These are phyloP conservation scores for Collybia mongolica DNA, from an alignment of 768 basidiomycete species.

Conservation along the genomic window DNA sequence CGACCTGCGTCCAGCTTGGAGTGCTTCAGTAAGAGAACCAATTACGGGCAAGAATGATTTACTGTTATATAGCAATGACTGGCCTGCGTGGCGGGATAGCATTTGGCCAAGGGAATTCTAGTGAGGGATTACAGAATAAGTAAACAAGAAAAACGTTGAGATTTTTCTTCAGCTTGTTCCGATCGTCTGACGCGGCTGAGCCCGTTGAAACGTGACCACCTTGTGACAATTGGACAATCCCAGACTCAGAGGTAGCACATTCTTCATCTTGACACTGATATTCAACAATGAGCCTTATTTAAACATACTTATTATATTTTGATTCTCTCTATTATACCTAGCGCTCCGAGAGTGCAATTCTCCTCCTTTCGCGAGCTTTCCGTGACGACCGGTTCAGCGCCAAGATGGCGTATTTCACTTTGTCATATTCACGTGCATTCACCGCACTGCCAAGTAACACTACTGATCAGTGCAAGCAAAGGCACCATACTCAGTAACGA, in stretches of 20 bases:
- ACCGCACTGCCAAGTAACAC: constrained; percentile 49
- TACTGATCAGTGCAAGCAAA: not conserved
- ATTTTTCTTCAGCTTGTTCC: constrained; percentile 4
- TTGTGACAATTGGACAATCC: too few species aligned
- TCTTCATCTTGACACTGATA: too few species aligned
- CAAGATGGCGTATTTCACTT: constrained; percentile 79
- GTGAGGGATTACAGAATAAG: constrained; percentile 1
- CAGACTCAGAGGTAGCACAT: too few species aligned
- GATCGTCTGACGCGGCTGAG: constrained; percentile 7
- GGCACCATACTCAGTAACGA: constrained; percentile 25
- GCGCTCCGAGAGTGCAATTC: constrained; percentile 37
- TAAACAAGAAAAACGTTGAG: constrained; percentile 5
- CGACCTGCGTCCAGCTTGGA: constrained; percentile 56
- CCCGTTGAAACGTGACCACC: not conserved
- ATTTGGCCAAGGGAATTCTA: constrained; percentile 10
- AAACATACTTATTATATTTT: not conserved
- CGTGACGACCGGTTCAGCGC: constrained; percentile 70
- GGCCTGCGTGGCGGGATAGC: constrained; percentile 65
- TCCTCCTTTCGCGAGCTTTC: constrained; percentile 67
- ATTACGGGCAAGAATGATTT: constrained; percentile 15
- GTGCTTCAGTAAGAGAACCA: constrained; percentile 29
- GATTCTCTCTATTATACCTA: constrained; percentile 13
- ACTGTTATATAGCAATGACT: constrained; percentile 55
- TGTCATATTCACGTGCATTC: constrained; percentile 65
- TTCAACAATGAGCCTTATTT: not conserved